Evolutionary conservation across 148 eudicot genomes (phyloP).

Genomic region (Talinum fruticosum): DNA sequence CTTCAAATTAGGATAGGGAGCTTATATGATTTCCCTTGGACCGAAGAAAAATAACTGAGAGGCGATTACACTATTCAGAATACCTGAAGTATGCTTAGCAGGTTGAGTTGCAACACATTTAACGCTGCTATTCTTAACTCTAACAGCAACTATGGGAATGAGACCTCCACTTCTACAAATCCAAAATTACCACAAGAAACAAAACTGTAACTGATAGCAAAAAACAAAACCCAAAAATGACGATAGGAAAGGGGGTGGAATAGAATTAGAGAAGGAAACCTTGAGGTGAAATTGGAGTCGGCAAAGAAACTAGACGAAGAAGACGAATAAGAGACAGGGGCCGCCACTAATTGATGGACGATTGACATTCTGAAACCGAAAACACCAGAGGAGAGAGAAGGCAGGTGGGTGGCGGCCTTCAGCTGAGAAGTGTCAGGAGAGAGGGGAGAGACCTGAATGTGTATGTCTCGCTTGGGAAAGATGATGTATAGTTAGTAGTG

Average conservation of each 20-base stretch:
- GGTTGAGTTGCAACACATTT: slow-evolving; percentile 34
- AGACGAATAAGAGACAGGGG: slow-evolving; percentile 30
- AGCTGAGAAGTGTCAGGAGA: no score
- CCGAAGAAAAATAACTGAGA: neutral
- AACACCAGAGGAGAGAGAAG: neutral
- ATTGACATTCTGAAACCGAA: slow-evolving; percentile 21
- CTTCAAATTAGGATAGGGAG: no score
- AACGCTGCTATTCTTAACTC: slow-evolving; percentile 15
- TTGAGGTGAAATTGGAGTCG: slow-evolving; percentile 21
- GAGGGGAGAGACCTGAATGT: no score
- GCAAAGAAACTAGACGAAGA: slow-evolving; percentile 34
- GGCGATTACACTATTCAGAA: no score
- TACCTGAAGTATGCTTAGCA: slow-evolving; percentile 29
- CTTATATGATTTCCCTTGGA: neutral
- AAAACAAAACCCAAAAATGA: no score
- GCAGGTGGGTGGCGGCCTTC: no score
- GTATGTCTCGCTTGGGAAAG: no score
- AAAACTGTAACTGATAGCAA: neutral
- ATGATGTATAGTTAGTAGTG: no score
- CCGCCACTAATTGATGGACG: slow-evolving; percentile 19
- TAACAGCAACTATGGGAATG: slow-evolving; percentile 18
- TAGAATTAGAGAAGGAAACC: slow-evolving; percentile 15
- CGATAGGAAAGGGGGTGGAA: neutral
- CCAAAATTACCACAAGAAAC: neutral
- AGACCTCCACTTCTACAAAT: slow-evolving; percentile 22